These are phyloP conservation scores for Monilinia fructigena DNA, from an alignment of 2,329 filamentous ascomycete genomes.

Conservation along the genomic window DNA sequence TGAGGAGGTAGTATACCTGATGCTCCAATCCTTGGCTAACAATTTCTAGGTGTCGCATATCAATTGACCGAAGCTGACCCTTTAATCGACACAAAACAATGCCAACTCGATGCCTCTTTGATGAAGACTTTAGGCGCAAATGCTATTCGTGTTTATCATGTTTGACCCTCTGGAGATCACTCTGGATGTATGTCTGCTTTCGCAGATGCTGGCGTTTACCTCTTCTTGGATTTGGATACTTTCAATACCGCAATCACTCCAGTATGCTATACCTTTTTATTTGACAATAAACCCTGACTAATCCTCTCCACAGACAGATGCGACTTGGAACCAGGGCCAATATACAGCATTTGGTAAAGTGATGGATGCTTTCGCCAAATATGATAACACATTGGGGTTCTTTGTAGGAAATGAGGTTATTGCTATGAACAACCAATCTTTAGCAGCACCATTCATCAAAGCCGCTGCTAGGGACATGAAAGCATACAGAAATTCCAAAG, in stretches of 20 bases:
- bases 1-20: slow-evolving; percentile 41
- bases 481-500: slow-evolving; percentile 70
- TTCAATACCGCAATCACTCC: slow-evolving; percentile 67
- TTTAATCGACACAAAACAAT: slow-evolving; percentile 72
- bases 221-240: slow-evolving; percentile 80
- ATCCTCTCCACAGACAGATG: slow-evolving; percentile 47
- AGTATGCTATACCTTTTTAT: slow-evolving; percentile 42
- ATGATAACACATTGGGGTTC: slow-evolving; percentile 78
- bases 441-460: slow-evolving; percentile 78
- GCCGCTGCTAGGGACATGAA: slow-evolving; percentile 80
- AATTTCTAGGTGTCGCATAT: slow-evolving; percentile 66
- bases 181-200: slow-evolving; percentile 78
- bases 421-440: slow-evolving; percentile 56
- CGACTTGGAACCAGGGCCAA: slow-evolving; percentile 73
- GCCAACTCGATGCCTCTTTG: slow-evolving; percentile 68
- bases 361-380: slow-evolving; percentile 46
- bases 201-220: slow-evolving; percentile 76
- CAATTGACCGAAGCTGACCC: slow-evolving; percentile 66
- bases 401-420: slow-evolving; percentile 90
- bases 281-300: slow-evolving; percentile 10
- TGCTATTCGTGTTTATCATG: slow-evolving; percentile 84
- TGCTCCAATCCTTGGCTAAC: slow-evolving; percentile 25
- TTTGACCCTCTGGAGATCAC: slow-evolving; percentile 74
- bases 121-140: slow-evolving; percentile 83
- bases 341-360: slow-evolving; percentile 48